Conservation (phyloP, 2,329 filamentous ascomycete genomes). For the Ophiocordyceps camponoti-saundersi region DNA sequence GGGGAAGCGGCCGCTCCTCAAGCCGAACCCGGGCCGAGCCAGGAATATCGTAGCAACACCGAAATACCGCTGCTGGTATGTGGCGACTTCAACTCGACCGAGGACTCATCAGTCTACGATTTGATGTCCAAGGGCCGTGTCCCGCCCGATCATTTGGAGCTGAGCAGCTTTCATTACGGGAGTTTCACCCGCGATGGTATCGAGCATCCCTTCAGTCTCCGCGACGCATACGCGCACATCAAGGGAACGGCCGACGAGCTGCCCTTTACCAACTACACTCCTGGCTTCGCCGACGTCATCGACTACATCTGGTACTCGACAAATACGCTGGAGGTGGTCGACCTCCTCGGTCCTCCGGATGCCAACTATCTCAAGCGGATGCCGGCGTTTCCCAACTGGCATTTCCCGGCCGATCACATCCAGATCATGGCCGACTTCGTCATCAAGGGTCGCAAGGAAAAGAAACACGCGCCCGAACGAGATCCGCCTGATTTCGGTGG, state of each 20-base stretch:
- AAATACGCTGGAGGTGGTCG: constrained; percentile 70
- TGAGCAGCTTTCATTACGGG: constrained; percentile 71
- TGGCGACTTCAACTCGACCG: constrained; percentile 88
- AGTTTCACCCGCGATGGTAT: constrained; percentile 88
- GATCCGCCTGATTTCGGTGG: constrained; percentile 42
- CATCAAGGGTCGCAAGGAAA: constrained; percentile 75
- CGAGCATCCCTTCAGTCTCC: constrained; percentile 83
- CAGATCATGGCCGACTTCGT: constrained; percentile 80
- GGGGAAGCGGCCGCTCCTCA: constrained; percentile 32
- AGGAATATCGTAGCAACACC: constrained; percentile 71
- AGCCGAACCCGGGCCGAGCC: constrained; percentile 58
- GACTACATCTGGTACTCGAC: constrained; percentile 98
- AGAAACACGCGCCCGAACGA: constrained; percentile 47
- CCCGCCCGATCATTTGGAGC: constrained; percentile 60
- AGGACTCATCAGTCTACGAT: constrained; percentile 80
- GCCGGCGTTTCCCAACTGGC: constrained; percentile 83
- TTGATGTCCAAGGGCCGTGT: constrained; percentile 69
- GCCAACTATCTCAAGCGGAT: constrained; percentile 70
- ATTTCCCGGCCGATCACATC: constrained; percentile 87
- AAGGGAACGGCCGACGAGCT: constrained; percentile 71
- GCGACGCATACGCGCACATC: constrained; percentile 74
- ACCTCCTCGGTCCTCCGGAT: constrained; percentile 74
- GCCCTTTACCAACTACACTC: constrained; percentile 92
- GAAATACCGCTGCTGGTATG: constrained; percentile 85
- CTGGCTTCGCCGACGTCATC: constrained; percentile 78